phyloP scores from a whole-genome alignment of 306 rosid genomes.

The Astragalus glycyphyllos region DNA sequence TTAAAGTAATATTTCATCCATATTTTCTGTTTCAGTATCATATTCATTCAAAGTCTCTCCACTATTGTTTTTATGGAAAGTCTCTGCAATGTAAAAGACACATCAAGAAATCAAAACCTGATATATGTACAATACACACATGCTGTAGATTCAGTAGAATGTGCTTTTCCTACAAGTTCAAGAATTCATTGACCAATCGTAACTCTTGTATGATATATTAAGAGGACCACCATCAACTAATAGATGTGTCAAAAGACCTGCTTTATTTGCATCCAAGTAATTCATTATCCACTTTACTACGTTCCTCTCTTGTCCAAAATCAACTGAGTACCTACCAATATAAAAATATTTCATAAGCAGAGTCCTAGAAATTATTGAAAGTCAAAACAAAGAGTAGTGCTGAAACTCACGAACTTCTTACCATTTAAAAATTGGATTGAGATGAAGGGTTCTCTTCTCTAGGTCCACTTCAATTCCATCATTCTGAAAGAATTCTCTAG shows the following conservation, averaged over 20 bases:
- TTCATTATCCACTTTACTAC: slow-evolving; percentile 68
- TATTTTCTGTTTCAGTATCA: slow-evolving; percentile 9
- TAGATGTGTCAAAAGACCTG: slow-evolving; percentile 91
- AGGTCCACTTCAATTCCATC: slow-evolving; percentile 81
- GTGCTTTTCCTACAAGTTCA: slow-evolving; percentile 37
- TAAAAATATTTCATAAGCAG: slow-evolving; percentile 8
- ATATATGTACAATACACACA: slow-evolving; percentile 17
- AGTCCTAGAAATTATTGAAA: slow-evolving; percentile 29
- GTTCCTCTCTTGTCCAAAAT: slow-evolving; percentile 76
- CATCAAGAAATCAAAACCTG: slow-evolving; percentile 24
- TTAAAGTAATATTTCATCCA: not conserved
- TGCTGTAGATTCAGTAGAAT: slow-evolving; percentile 26
- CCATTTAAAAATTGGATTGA: slow-evolving; percentile 78
- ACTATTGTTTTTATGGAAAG: not conserved
- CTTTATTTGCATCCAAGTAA: slow-evolving; percentile 79
- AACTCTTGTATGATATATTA: slow-evolving; percentile 64
- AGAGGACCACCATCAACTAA: slow-evolving; percentile 72
- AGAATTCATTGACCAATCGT: slow-evolving; percentile 73
- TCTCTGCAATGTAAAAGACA: too few species aligned
- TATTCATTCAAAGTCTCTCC: slow-evolving; percentile 6
- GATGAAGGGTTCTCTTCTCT: slow-evolving; percentile 77
- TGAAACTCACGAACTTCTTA: slow-evolving; percentile 39
- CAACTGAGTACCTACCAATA: slow-evolving; percentile 66
- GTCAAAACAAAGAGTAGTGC: not conserved
- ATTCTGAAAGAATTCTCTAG: slow-evolving; percentile 74